These are phyloP conservation scores for Populus hybrid DNA, from an alignment of 441 rosid species.

Conservation along the genomic window DNA sequence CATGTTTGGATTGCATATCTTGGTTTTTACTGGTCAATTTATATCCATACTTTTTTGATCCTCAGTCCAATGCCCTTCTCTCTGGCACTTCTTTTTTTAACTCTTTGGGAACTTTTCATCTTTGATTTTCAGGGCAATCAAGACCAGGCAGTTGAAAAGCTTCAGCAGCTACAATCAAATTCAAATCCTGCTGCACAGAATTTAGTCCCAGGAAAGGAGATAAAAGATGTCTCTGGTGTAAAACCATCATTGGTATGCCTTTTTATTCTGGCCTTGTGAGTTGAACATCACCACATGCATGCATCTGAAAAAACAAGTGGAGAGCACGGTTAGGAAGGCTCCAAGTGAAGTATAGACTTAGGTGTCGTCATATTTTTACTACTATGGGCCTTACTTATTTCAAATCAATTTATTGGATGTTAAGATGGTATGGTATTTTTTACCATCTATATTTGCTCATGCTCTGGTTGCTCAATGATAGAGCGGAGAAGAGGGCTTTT, in stretches of 20 bases:
- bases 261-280: conserved; percentile 2
- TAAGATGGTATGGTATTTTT: background rate
- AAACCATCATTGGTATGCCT: conserved; percentile 57
- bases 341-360: background rate
- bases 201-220: conserved; percentile 50
- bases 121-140: conserved; percentile 55
- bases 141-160: conserved; percentile 67
- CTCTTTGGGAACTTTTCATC: background rate
- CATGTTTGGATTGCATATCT: background rate
- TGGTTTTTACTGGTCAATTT: conserved; percentile 1
- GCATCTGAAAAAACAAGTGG: conserved; percentile 1
- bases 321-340: background rate
- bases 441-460: background rate
- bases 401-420: background rate
- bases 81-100: background rate
- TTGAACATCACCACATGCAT: background rate
- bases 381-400: background rate
- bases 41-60: background rate
- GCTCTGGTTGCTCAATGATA: background rate
- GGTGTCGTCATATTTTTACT: background rate
- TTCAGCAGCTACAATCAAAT: conserved; percentile 60
- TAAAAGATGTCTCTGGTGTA: conserved; percentile 37
- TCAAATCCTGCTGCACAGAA: conserved; percentile 50
- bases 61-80: background rate
- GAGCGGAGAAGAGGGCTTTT: background rate